These are phyloP conservation scores for Ophiostoma pallidulum DNA, from an alignment of 2,329 filamentous ascomycete species.

Conservation along the genomic window DNA sequence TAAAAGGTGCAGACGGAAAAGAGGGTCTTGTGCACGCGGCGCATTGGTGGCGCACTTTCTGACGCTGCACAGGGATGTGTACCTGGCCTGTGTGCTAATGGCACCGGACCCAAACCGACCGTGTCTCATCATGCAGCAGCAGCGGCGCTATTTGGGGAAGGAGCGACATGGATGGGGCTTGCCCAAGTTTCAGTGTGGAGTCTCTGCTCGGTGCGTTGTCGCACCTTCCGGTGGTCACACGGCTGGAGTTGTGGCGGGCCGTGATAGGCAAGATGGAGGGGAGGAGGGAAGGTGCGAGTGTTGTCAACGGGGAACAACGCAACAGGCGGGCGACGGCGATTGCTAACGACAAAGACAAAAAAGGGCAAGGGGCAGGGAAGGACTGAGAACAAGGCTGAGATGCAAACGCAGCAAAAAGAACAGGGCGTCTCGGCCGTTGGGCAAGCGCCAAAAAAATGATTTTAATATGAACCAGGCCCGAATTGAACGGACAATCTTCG, in stretches of 20 bases:
- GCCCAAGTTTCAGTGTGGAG: no score
- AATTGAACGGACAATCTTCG: constrained; percentile 15
- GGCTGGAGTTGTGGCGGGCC: no score
- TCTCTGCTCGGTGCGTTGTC: no score
- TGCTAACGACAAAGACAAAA: no score
- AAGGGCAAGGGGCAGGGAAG: no score
- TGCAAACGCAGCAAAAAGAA: background rate
- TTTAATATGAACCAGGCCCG: constrained; percentile 9
- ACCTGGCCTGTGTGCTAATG: background rate
- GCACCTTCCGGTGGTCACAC: no score
- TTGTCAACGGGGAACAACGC: no score
- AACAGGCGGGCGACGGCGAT: no score
- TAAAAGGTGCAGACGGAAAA: constrained; percentile 2
- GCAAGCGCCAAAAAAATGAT: background rate
- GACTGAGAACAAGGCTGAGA: background rate
- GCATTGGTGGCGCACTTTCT: background rate
- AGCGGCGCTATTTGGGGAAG: constrained; percentile 3
- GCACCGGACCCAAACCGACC: background rate
- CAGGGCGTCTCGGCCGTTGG: no score
- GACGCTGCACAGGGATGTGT: background rate
- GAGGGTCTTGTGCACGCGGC: background rate
- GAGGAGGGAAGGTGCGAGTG: no score
- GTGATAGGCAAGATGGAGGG: no score
- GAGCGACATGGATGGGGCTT: background rate
- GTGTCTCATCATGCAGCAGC: background rate